Evolutionary conservation across 140 eudicot species (phyloP).

Genomic region (Ambrosia hybrid): DNA sequence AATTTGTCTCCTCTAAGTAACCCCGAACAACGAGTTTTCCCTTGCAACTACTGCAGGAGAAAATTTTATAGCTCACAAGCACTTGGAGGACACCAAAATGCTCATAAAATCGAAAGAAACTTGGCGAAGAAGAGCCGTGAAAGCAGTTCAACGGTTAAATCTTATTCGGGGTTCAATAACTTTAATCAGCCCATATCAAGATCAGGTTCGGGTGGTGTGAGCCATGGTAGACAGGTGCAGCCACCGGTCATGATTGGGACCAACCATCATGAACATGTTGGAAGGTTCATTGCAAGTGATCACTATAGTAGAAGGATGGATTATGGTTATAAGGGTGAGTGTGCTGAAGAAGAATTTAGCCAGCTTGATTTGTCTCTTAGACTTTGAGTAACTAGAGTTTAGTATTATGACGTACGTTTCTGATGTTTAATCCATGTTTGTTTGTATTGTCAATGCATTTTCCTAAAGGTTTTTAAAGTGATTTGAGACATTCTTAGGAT

Average conservation of each 20-base stretch:
- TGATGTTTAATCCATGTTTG: neutral
- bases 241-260: slow-evolving; percentile 7
- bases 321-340: slow-evolving; percentile 24
- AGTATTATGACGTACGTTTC: neutral
- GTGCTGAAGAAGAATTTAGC: slow-evolving; percentile 38
- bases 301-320: slow-evolving; percentile 21
- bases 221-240: slow-evolving; percentile 19
- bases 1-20: slow-evolving; percentile 9
- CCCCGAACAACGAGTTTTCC: slow-evolving; percentile 32
- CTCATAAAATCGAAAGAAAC: slow-evolving; percentile 35
- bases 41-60: slow-evolving; percentile 37
- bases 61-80: slow-evolving; percentile 42
- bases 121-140: slow-evolving; percentile 33
- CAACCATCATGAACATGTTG: slow-evolving; percentile 28
- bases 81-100: slow-evolving; percentile 46
- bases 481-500: neutral
- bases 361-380: slow-evolving; percentile 68
- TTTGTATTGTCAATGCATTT: slow-evolving; percentile 6
- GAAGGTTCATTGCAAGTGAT: slow-evolving; percentile 21
- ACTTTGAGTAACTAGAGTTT: slow-evolving; percentile 37
- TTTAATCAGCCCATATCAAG: slow-evolving; percentile 2
- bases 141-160: slow-evolving; percentile 2
- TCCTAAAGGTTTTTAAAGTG: neutral
- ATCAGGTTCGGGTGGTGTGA: slow-evolving; percentile 14
- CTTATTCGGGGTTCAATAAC: slow-evolving; percentile 20